Percentiles rank a stretch among this genome's conserved stretches.
Evolutionary conservation across 805 yeast species (phyloP).

Genomic region (Pichia gijzeniarum): DNA sequence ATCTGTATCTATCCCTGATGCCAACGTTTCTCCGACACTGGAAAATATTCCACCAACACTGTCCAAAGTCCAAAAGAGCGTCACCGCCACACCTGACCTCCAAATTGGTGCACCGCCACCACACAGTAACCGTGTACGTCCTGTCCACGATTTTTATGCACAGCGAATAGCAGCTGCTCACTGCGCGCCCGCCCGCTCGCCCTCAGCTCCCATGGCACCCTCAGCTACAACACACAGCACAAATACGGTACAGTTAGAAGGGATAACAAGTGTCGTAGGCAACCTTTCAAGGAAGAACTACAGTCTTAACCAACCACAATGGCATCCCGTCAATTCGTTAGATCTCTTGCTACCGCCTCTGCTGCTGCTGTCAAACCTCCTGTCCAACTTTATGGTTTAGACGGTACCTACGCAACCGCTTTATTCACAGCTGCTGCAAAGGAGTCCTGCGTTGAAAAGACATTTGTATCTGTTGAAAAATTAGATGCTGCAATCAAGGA

Average conservation of each 20-base stretch:
- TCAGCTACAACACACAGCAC: too few relatives aligned
- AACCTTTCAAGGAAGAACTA: background rate
- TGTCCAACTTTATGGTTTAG: slow-evolving; percentile 88
- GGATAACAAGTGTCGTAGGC: background rate
- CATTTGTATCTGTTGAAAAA: slow-evolving; percentile 59
- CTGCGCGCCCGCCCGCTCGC: background rate
- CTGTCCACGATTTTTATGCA: slow-evolving; percentile 19
- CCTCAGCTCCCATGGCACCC: background rate
- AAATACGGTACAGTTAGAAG: background rate
- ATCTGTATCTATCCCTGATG: too few relatives aligned
- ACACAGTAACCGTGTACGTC: slow-evolving; percentile 2
- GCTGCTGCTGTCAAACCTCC: slow-evolving; percentile 60
- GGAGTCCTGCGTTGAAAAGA: slow-evolving; percentile 61
- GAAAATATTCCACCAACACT: too few relatives aligned
- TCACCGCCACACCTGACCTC: background rate
- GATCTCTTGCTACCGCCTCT: slow-evolving; percentile 66
- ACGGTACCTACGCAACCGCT: slow-evolving; percentile 96
- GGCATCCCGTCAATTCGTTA: slow-evolving; percentile 61
- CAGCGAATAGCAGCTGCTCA: slow-evolving; percentile 18
- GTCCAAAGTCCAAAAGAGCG: background rate
- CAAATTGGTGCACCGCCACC: background rate
- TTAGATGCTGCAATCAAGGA: slow-evolving; percentile 47
- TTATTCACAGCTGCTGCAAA: slow-evolving; percentile 87
- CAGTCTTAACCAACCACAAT: slow-evolving; percentile 24
- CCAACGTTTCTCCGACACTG: too few relatives aligned